Conservation (phyloP, 768 basidiomycete species). For the Russula vinacea region DNA sequence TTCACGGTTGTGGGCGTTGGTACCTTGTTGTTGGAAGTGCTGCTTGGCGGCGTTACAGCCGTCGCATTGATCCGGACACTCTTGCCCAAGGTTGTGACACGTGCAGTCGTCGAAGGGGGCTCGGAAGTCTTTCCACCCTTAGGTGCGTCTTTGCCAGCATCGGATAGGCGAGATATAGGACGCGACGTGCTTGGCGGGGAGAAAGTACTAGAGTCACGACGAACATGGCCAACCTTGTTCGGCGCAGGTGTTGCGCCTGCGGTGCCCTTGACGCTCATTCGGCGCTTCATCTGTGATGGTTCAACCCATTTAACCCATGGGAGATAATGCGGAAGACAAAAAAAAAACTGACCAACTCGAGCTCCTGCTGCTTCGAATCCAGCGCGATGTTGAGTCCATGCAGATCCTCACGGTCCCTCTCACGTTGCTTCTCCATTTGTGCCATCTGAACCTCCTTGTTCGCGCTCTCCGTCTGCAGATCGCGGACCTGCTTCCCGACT, state of each 20-base stretch:
- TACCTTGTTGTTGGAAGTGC: slow-evolving; percentile 5
- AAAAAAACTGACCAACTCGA: slow-evolving; percentile 67
- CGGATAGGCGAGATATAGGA: slow-evolving; percentile 29
- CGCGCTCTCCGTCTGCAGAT: slow-evolving; percentile 76
- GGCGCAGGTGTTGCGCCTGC: slow-evolving; percentile 24
- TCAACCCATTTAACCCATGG: background rate
- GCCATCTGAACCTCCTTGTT: slow-evolving; percentile 78
- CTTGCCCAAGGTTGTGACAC: slow-evolving; percentile 28
- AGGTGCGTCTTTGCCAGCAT: slow-evolving; percentile 22
- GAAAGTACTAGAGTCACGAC: slow-evolving; percentile 28
- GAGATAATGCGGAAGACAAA: slow-evolving; percentile 4
- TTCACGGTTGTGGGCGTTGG: slow-evolving; percentile 24
- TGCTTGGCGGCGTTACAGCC: slow-evolving; percentile 15
- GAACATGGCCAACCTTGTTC: slow-evolving; percentile 22
- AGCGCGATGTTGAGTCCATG: slow-evolving; percentile 86
- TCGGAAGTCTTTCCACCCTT: slow-evolving; percentile 24
- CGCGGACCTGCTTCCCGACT: slow-evolving; percentile 60
- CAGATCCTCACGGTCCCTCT: slow-evolving; percentile 71
- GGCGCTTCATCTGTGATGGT: slow-evolving; percentile 26
- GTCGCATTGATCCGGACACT: slow-evolving; percentile 29
- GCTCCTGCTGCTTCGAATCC: slow-evolving; percentile 91
- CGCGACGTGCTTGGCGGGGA: slow-evolving; percentile 22
- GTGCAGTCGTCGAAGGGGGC: slow-evolving; percentile 1
- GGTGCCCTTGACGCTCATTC: slow-evolving; percentile 26
- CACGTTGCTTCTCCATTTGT: slow-evolving; percentile 63